Evolutionary conservation across 2,329 filamentous ascomycete genomes (phyloP), one percentile per base, ranked within the genome.

Genomic region (Pseudogymnoascus sp.): DNA sequence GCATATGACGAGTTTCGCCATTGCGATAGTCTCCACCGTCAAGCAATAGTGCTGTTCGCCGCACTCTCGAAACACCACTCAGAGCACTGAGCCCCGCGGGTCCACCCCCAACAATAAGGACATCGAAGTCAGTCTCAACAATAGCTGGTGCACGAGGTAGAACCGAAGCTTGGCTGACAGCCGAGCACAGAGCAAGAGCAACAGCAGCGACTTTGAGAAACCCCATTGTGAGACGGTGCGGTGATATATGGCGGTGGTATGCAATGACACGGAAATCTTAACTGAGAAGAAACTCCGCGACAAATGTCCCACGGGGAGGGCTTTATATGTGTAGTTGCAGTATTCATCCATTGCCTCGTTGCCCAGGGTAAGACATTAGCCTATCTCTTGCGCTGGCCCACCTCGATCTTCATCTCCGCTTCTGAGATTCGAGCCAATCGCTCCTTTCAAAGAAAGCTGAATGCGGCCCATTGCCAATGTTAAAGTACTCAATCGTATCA

Each of bases 1-100:
- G 79, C 77, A 81, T 79, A 67, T 79, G 76, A 1, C 66, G 64
- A 6, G 75, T 73, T 4, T 68, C 66, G 40, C 67, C 69, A 66
- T 82, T 81, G 64, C 79, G 76, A 66, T 78, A 81, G 1, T 68
- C 65, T 1, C 67, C 69, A 0, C 73, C 74, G 67, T 80, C 78
- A 64, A 80, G 78, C 23, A 82, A 68, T 8, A 80, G 63, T 15
- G 74, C 74, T 9, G 73, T 76, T 50, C 74, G 71, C 8, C 71
- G 70, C 13, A 72, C 71, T 47, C 77, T 74, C 19, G 74, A 74
- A 4, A 78, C 73, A 1, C 71, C 70, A 2, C 75, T 69, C 0
- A 77, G 75, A 3, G 74, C 74, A 3, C 75, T 69, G 1, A 81
- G 72, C 2, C 79, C 78, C 0, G 78, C 77, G 3, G 78, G 78